Conservation (phyloP, 2,329 filamentous ascomycete species). For the Colletotrichum liriopes region DNA sequence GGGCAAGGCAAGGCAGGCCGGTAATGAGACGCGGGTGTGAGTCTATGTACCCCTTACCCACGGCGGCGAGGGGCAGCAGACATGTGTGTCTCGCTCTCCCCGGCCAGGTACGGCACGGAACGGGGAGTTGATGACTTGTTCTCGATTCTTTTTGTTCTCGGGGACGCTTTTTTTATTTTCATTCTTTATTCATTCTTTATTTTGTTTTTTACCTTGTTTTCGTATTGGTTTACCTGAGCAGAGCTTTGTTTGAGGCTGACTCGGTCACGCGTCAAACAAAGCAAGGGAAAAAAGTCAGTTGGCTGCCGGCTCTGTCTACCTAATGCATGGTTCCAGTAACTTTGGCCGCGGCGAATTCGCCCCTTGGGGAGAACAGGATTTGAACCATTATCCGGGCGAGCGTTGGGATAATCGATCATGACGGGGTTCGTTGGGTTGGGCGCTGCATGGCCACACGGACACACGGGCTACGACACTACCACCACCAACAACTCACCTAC, state of each 20-base stretch:
- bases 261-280: not conserved
- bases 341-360: not conserved
- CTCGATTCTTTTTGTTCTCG: not conserved
- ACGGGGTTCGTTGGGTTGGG: not conserved
- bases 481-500: not conserved
- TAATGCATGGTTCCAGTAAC: not conserved
- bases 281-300: not conserved
- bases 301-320: not conserved
- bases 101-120: conserved; percentile 24
- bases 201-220: not conserved
- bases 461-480: not conserved
- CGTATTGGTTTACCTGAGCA: not conserved
- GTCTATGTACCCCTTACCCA: conserved; percentile 3
- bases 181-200: not conserved
- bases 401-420: conserved; percentile 5
- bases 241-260: conserved; percentile 25
- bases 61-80: conserved; percentile 5
- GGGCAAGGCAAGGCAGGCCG: conserved; percentile 2
- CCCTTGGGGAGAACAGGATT: not conserved
- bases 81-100: not conserved
- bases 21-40: conserved; percentile 10
- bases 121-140: not conserved
- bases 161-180: not conserved
- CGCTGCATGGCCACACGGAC: not conserved
- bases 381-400: conserved; percentile 18